Evolutionary conservation across 306 rosid genomes (phyloP), one percentile per base, ranked within the genome.

Genomic region (Trifolium repens): DNA sequence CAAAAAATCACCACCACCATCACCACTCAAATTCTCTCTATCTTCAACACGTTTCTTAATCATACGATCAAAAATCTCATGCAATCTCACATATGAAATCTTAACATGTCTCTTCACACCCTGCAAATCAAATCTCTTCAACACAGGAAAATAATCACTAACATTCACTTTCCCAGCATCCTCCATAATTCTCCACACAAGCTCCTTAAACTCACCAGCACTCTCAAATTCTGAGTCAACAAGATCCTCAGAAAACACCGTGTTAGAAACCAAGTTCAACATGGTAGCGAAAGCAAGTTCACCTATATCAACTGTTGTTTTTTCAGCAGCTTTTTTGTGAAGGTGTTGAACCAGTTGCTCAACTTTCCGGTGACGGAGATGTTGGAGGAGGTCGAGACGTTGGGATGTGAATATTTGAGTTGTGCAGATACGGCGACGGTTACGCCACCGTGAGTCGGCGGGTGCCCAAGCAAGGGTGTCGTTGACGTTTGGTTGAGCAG

Each of bases 181-280:
- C 73, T 82, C 87, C 93, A 89, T 89, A 67, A 89, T 89, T 85
- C 90, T 73, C 90, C 93, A 83, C 43, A 86, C 93, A 1, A 89
- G 44, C 9, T 86, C 85, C 68, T 89, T 86, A 43, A 89, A 83
- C 76, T 86, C 93, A 8, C 86, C 85, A 0, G 90, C 93, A 2
- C 78, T 39, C 69, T 65, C 77, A 66, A 86, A 86, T 14, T 74
- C 87, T 0, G 88, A 27, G 43, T 81, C 93, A n/a, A 86, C 87
- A 8, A 89, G 4, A 22, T 89, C 93, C 78, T 83, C 87, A 6
- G 89, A 89, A 39, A 84, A 86, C 34, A 86, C 84, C 0, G 90
- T 89, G 81, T 89, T 84, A 0, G 93, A 84, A 3, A 89, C 66
- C 12, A 86, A 27, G 70, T 89, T 89, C 71, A 89, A 42, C 78